Percentiles rank a stretch among this genome's conserved stretches.
These are phyloP conservation scores for Pichia paraexigua DNA, from an alignment of 805 yeast species.

Conservation along the genomic window DNA sequence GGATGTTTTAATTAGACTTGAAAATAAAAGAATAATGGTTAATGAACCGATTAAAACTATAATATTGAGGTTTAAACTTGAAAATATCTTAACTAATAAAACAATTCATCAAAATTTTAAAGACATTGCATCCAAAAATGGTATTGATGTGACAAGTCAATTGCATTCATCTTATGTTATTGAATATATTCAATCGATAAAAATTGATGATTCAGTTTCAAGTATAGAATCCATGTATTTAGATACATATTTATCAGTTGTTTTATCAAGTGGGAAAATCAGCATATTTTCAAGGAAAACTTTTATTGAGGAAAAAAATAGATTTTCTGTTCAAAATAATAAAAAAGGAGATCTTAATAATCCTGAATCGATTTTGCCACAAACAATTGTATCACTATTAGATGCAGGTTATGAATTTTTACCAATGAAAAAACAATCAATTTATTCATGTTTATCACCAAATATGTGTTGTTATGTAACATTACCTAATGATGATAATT, in stretches of 20 bases:
- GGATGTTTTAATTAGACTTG: conserved; percentile 40
- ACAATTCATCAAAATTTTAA: conserved; percentile 21
- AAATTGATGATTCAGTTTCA: conserved; percentile 23
- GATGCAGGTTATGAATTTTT: conserved; percentile 52
- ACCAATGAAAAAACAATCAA: conserved; percentile 25
- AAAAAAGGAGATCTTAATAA: conserved; percentile 5
- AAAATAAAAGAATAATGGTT: conserved; percentile 15
- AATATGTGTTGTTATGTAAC: conserved; percentile 36
- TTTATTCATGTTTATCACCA: conserved; percentile 40
- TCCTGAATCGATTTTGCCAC: conserved; percentile 19
- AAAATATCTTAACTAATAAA: conserved; percentile 10
- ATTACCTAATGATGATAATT: conserved; percentile 20
- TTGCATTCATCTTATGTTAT: conserved; percentile 7
- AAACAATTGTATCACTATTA: conserved; percentile 33
- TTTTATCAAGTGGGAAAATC: conserved; percentile 37
- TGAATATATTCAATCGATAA: conserved; percentile 16
- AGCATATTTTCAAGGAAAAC: conserved; percentile 36
- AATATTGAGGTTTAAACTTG: conserved; percentile 21
- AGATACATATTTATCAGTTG: conserved; percentile 34
- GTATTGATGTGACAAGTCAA: conserved; percentile 7
- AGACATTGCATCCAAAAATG: conserved; percentile 17
- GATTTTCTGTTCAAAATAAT: conserved; percentile 20
- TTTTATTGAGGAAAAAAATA: conserved; percentile 20
- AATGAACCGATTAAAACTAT: conserved; percentile 16
- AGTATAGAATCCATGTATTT: conserved; percentile 28